Percentiles rank a stretch among this genome's conserved stretches.
Evolutionary conservation across 768 basidiomycete genomes (phyloP).

Genomic region (Podaxis sp.): DNA sequence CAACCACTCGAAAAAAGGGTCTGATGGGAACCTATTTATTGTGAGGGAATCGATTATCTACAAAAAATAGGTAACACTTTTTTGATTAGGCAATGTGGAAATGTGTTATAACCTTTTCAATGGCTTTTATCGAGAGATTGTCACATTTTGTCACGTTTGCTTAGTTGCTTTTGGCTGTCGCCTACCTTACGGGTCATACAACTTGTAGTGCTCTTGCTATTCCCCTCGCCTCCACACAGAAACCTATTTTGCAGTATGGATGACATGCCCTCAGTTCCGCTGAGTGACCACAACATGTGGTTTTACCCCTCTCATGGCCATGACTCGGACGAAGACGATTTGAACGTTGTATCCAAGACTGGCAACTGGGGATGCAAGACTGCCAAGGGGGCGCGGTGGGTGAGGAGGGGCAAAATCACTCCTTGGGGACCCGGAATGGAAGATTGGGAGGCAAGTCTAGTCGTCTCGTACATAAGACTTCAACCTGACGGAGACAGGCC

Average conservation of each 20-base stretch:
- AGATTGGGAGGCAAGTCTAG: slow-evolving; percentile 71
- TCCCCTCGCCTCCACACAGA: background rate
- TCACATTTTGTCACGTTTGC: no score
- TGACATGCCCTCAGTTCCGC: slow-evolving; percentile 24
- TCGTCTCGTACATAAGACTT: slow-evolving; percentile 4
- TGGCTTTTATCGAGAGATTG: no score
- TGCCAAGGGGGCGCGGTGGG: slow-evolving; percentile 73
- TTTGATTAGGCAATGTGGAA: no score
- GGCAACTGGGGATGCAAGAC: slow-evolving; percentile 89
- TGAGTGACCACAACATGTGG: slow-evolving; percentile 75
- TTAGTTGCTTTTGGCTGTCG: no score
- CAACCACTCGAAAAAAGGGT: no score
- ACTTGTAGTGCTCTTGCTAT: no score
- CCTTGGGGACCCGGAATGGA: slow-evolving; percentile 83
- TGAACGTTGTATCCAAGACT: slow-evolving; percentile 38
- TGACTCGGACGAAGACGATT: slow-evolving; percentile 58
- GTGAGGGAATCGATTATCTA: no score
- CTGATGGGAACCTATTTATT: no score
- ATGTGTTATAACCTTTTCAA: no score
- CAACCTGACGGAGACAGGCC: slow-evolving; percentile 37
- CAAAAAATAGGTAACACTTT: no score
- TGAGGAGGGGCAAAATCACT: slow-evolving; percentile 75
- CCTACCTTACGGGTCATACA: no score
- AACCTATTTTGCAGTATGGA: background rate
- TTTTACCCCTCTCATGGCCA: slow-evolving; percentile 81